Percentiles rank a stretch among this genome's conserved stretches.
phyloP scores from a whole-genome alignment of 2,329 filamentous ascomycete genomes.

The Xylariomycetidae sp. region DNA sequence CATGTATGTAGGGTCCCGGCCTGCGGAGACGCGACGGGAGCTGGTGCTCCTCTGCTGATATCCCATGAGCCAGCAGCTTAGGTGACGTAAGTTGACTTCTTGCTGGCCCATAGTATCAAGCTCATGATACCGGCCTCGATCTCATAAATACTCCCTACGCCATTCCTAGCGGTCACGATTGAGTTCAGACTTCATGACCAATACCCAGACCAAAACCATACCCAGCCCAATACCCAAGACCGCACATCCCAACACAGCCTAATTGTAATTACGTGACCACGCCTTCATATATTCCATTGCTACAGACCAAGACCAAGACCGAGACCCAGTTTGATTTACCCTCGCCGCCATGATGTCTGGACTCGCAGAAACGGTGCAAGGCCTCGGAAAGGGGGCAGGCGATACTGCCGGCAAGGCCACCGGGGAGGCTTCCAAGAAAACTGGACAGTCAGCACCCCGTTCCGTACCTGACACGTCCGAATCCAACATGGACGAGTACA shows the following conservation, averaged over 20 bases:
- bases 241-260: conserved; percentile 5
- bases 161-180: conserved; percentile 1
- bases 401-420: conserved; percentile 4
- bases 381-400: conserved; percentile 10
- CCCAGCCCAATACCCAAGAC: conserved; percentile 6
- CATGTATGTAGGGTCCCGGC: conserved; percentile 11
- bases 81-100: conserved; percentile 22
- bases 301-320: conserved; percentile 15
- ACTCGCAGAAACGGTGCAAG: conserved; percentile 16
- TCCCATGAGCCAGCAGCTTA: conserved; percentile 1
- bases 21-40: conserved; percentile 5
- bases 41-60: conserved; percentile 1
- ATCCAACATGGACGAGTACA: conserved; percentile 10
- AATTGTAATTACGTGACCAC: conserved; percentile 17
- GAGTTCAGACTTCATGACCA: conserved; percentile 11
- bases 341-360: conserved; percentile 26
- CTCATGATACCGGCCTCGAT: conserved; percentile 5
- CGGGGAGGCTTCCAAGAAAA: no score
- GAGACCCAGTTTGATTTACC: conserved; percentile 19
- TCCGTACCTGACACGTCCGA: conserved; percentile 22
- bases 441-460: conserved; percentile 15
- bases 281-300: no score
- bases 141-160: conserved; percentile 13
- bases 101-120: conserved; percentile 5
- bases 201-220: conserved; percentile 6